Conservation (phyloP, 2,329 filamentous ascomycete genomes). For the Talaromyces sp. region DNA sequence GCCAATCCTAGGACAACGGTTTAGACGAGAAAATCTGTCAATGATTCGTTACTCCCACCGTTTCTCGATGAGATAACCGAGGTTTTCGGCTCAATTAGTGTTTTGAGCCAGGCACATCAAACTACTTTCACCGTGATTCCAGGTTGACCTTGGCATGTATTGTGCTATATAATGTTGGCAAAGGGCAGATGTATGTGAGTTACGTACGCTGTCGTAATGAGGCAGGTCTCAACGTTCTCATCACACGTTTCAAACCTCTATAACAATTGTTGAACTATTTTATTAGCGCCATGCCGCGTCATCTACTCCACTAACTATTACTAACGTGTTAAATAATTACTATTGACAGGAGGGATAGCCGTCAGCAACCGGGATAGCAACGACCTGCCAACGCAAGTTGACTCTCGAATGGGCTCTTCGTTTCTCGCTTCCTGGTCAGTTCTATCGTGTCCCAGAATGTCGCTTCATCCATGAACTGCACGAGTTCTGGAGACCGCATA, state of each 20-base stretch:
- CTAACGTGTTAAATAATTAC: background rate
- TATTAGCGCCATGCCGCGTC: background rate
- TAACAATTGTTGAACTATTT: background rate
- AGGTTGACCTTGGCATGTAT: background rate
- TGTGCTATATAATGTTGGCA: background rate
- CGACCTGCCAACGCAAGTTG: background rate
- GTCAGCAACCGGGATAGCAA: background rate
- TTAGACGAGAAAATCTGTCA: background rate
- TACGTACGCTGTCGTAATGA: background rate
- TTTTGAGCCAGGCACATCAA: background rate
- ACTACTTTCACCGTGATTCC: background rate
- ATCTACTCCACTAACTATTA: background rate
- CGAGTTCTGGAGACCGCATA: background rate
- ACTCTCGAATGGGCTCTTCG: background rate
- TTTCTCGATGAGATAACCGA: background rate
- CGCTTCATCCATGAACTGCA: background rate
- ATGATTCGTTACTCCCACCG: background rate
- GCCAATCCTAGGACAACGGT: background rate
- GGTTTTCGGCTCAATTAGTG: background rate
- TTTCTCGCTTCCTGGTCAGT: background rate
- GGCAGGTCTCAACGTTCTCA: background rate
- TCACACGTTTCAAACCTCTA: background rate
- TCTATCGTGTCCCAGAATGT: background rate
- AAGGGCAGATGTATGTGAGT: background rate
- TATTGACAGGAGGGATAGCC: background rate